Conservation (phyloP, 352 stramenopile species). For the Globisporangium nunn region DNA sequence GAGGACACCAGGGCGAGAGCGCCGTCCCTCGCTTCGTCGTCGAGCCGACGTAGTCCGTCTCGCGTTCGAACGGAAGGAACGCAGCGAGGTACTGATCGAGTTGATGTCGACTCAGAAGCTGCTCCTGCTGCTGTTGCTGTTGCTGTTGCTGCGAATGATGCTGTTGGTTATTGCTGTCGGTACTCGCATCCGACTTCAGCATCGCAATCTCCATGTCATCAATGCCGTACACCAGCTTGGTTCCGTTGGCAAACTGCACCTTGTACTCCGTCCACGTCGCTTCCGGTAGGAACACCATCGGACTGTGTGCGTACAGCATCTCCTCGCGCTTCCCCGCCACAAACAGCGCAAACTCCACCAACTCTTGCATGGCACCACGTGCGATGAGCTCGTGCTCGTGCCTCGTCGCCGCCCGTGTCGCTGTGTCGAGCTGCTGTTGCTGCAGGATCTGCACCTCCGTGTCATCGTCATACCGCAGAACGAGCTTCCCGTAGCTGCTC, state of each 20-base stretch:
- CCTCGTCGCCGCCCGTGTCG: constrained; percentile 24
- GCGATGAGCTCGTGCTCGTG: constrained; percentile 44
- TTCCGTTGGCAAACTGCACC: constrained; percentile 29
- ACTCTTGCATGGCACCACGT: constrained; percentile 25
- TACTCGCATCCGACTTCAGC: neutral
- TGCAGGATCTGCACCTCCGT: constrained; percentile 36
- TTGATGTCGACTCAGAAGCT: constrained; percentile 25
- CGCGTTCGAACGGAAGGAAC: constrained; percentile 19
- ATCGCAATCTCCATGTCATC: neutral
- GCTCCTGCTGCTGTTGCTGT: neutral
- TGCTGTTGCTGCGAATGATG: neutral
- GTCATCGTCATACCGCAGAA: constrained; percentile 62
- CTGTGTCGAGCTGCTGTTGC: constrained; percentile 21
- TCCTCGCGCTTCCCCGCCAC: constrained; percentile 46
- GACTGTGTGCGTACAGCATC: constrained; percentile 26
- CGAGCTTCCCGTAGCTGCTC: constrained; percentile 38
- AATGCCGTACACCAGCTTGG: neutral
- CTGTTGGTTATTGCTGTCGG: neutral
- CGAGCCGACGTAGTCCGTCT: constrained; percentile 16
- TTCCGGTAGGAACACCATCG: constrained; percentile 29
- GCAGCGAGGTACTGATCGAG: constrained; percentile 37
- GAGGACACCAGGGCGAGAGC: constrained; percentile 24
- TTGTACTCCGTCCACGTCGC: constrained; percentile 54
- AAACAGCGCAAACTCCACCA: constrained; percentile 54
- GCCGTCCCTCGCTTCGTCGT: constrained; percentile 9